These are phyloP conservation scores for Cryptococcus sp. DNA, from an alignment of 1,284 basidiomycete species.

Conservation along the genomic window DNA sequence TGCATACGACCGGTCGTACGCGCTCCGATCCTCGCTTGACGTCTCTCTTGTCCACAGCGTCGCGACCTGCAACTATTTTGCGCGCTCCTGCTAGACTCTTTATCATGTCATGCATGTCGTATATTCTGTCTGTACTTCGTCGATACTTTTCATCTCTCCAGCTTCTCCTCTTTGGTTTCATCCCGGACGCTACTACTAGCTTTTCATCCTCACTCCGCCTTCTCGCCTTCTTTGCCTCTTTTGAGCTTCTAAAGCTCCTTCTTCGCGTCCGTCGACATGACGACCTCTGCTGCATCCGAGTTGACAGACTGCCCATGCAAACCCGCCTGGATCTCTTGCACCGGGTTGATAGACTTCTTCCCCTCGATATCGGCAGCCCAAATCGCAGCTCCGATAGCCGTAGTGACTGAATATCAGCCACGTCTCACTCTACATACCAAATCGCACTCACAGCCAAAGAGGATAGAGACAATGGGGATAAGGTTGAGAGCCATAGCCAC, in stretches of 20 bases:
- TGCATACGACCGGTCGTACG: too few relatives aligned
- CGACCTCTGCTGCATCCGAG: background rate
- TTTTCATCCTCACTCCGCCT: too few relatives aligned
- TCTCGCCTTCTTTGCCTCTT: too few relatives aligned
- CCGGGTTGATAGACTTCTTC: constrained; percentile 9
- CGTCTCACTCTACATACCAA: background rate
- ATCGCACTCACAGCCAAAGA: constrained; percentile 51
- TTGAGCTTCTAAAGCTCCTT: constrained; percentile 10
- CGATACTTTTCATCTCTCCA: too few relatives aligned
- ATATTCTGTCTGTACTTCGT: too few relatives aligned
- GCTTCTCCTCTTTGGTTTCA: too few relatives aligned
- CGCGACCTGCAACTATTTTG: too few relatives aligned
- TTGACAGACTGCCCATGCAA: background rate
- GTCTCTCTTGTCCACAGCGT: too few relatives aligned
- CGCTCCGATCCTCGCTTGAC: too few relatives aligned
- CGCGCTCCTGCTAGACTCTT: too few relatives aligned
- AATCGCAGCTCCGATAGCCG: constrained; percentile 60
- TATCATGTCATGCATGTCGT: too few relatives aligned
- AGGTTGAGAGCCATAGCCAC: constrained; percentile 58
- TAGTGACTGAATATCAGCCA: constrained; percentile 24
- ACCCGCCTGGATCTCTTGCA: constrained; percentile 2
- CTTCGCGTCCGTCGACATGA: constrained; percentile 3
- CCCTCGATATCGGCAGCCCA: constrained; percentile 57
- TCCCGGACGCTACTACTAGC: too few relatives aligned
- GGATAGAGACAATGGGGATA: constrained; percentile 56